phyloP scores from a whole-genome alignment of 805 yeast species.

The Millerozyma miso region DNA sequence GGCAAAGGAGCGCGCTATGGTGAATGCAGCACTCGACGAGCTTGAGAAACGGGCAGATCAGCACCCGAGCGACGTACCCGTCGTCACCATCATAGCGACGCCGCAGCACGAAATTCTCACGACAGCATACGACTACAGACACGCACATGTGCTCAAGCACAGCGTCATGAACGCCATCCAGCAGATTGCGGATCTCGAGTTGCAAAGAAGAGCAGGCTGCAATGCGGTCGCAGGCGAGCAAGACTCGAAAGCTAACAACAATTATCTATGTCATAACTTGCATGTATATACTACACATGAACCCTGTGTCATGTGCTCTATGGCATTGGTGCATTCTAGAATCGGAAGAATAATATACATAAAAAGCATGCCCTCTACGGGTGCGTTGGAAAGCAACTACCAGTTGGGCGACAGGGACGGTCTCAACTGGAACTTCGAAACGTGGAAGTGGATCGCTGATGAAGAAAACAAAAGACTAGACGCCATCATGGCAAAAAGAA shows the following conservation, averaged over 20 bases:
- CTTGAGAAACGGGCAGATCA: constrained; percentile 3
- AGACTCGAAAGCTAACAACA: constrained; percentile 11
- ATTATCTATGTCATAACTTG: constrained; percentile 70
- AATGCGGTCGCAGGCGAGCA: not conserved
- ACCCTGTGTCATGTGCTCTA: constrained; percentile 94
- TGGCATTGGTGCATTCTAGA: constrained; percentile 94
- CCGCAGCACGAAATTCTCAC: constrained; percentile 29
- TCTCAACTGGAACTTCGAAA: constrained; percentile 85
- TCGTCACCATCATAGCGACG: constrained; percentile 62
- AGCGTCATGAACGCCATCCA: constrained; percentile 71
- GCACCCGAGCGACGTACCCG: constrained; percentile 30
- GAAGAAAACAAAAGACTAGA: constrained; percentile 13
- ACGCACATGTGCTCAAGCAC: constrained; percentile 58
- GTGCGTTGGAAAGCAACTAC: constrained; percentile 61
- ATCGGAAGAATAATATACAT: constrained; percentile 65
- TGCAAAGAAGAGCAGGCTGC: constrained; percentile 23
- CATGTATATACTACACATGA: constrained; percentile 89
- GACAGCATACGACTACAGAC: constrained; percentile 34
- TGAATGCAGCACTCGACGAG: constrained; percentile 11
- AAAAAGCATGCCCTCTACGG: constrained; percentile 32
- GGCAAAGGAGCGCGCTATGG: constrained; percentile 30
- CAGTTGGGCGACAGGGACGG: constrained; percentile 71
- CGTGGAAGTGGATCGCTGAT: constrained; percentile 63
- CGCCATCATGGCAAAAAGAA: not conserved
- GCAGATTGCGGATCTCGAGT: constrained; percentile 55